These are phyloP conservation scores for Nectriaceae sp. DNA, from an alignment of 2,329 filamentous ascomycete species.

Conservation along the genomic window DNA sequence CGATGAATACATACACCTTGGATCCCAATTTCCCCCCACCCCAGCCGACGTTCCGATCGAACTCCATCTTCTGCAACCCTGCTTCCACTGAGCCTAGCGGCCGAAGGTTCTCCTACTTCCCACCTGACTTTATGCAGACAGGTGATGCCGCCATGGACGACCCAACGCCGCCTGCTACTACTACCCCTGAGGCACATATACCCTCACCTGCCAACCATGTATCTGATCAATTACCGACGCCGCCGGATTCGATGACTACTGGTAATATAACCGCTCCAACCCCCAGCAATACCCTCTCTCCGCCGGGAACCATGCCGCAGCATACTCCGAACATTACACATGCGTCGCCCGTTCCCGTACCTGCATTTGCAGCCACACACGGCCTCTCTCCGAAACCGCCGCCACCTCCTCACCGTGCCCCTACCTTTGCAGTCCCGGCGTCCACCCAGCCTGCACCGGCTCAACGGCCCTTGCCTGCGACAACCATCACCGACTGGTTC, in stretches of 20 bases:
- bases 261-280: constrained; percentile 32
- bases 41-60: constrained; percentile 63
- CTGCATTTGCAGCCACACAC: constrained; percentile 20
- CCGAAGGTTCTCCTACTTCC: constrained; percentile 64
- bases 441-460: constrained; percentile 39
- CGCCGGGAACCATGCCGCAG: constrained; percentile 36
- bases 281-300: constrained; percentile 39
- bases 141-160: constrained; percentile 38
- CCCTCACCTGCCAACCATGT: constrained; percentile 32
- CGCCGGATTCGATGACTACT: constrained; percentile 44
- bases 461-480: constrained; percentile 44
- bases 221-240: constrained; percentile 42
- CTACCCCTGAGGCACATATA: constrained; percentile 29
- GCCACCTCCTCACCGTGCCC: constrained; percentile 26
- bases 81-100: constrained; percentile 54
- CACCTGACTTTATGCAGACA: constrained; percentile 51
- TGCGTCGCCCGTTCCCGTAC: constrained; percentile 27
- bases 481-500: constrained; percentile 54
- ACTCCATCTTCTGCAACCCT: constrained; percentile 66
- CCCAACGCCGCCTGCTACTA: constrained; percentile 34
- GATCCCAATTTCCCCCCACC: constrained; percentile 44
- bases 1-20: constrained; percentile 49
- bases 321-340: constrained; percentile 30
- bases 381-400: constrained; percentile 36
- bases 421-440: constrained; percentile 43